phyloP scores from a whole-genome alignment of 495 filamentous ascomycete species.

The Podospora anserina region DNA sequence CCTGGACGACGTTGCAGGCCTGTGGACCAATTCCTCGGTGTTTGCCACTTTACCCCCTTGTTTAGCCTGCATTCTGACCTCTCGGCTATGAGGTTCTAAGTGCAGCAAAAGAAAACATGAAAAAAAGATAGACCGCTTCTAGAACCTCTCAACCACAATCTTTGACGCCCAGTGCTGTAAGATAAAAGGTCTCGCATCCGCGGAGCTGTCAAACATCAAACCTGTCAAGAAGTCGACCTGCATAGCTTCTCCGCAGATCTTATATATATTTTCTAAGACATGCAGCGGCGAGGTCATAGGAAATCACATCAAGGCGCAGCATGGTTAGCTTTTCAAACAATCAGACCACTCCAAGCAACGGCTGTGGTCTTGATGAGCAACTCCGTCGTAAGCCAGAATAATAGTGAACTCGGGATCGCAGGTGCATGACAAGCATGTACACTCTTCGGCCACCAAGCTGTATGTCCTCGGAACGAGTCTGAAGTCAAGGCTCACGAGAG shows the following conservation, averaged over 20 bases:
- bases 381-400: too few species aligned
- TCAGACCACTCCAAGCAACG: background rate
- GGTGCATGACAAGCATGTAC: too few species aligned
- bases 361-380: background rate
- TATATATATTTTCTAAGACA: background rate
- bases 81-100: background rate
- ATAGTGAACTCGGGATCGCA: too few species aligned
- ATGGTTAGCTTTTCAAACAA: background rate
- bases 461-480: too few species aligned
- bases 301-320: background rate
- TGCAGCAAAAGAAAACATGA: background rate
- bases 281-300: background rate
- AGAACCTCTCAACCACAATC: background rate
- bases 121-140: background rate
- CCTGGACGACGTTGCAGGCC: background rate
- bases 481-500: too few species aligned
- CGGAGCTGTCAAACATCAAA: background rate
- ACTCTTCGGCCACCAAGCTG: too few species aligned
- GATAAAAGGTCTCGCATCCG: background rate
- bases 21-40: background rate
- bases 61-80: background rate
- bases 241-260: background rate
- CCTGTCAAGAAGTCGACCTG: background rate
- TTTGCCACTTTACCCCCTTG: background rate
- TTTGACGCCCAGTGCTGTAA: background rate